Evolutionary conservation across 371 early-diverging fungal species (phyloP), one percentile per base, ranked within the genome.

Genomic region (Apophysomyces ossiformis): DNA sequence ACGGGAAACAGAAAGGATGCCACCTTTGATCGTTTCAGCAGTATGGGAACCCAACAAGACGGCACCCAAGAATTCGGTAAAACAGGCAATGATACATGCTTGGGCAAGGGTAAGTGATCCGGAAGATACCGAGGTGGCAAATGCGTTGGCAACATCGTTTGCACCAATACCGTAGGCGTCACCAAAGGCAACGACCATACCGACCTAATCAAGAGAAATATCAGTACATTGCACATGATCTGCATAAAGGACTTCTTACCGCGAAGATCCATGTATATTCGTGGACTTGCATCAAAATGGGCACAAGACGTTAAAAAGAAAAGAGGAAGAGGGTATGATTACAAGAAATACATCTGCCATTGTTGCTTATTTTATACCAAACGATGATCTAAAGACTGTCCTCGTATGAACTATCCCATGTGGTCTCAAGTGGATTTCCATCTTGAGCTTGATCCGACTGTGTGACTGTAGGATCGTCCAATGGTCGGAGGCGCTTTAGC

Each of bases 111-210:
- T 87, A 43, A 95, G 68, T 5, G 95, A 90, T 15, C 92, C 89
- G 2, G 95, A 92, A n/a, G 90, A 90, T 46, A 95, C 93, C 15
- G 95, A 93, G n/a, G 93, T 92, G 43, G 95, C 92, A 69, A 94
- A 95, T 3, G 93, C 85, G 71, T 95, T 95, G 69, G 95, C 90
- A 15, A 95, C 95, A 78, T 95, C 96, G 75, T 95, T 95, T 43
- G 96, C 94, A 69, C 95, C 95, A 61, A 92, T 90, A 65, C 90
- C 63, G 32, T 64, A 63, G 39, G 90, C 91, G 67, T 92, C 92
- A 37, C 77, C 60, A 67, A 89, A 87, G 44, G 91, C 85, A 26
- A 89, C 81, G 38, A 90, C 73, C 69, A 92, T 78, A 61, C 86
- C 88, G 18, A 50, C 54, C 54, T 50, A 21, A 26, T 26, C 32